phyloP scores from a whole-genome alignment of 345 rosid genomes.

The Eutrema japonicum region DNA sequence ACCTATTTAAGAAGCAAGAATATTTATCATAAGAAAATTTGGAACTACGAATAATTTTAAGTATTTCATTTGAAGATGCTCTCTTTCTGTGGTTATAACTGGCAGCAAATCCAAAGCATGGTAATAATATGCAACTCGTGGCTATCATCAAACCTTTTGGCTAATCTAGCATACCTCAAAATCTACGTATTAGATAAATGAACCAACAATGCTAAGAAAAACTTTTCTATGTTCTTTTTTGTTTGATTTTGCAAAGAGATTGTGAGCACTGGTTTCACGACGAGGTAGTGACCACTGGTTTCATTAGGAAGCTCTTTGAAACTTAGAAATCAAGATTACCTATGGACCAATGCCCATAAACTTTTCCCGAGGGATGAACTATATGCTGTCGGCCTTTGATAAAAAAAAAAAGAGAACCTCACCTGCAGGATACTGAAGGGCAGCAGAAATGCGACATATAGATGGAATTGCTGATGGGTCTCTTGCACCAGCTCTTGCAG shows the following conservation, averaged over 20 bases:
- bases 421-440: conserved; percentile 96
- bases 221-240: too few species aligned
- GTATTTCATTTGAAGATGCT: neutral
- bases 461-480: conserved; percentile 99
- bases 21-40: neutral
- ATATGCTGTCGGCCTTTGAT: too few species aligned
- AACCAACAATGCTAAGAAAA: conserved; percentile 7
- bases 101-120: neutral
- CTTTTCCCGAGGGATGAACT: too few species aligned
- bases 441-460: conserved; percentile 92
- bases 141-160: conserved; percentile 6
- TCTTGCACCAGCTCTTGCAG: conserved; percentile 98
- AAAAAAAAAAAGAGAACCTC: conserved; percentile 8
- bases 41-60: neutral
- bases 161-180: neutral
- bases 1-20: conserved; percentile 50
- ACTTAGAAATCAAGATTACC: too few species aligned
- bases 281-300: too few species aligned
- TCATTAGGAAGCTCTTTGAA: too few species aligned
- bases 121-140: neutral
- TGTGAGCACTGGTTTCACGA: too few species aligned
- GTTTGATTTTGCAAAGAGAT: too few species aligned
- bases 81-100: neutral
- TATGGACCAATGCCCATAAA: too few species aligned
- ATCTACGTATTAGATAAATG: neutral